Evolutionary conservation across 1,139 yeast genomes (phyloP).

Genomic region (Protomyces inouyei): DNA sequence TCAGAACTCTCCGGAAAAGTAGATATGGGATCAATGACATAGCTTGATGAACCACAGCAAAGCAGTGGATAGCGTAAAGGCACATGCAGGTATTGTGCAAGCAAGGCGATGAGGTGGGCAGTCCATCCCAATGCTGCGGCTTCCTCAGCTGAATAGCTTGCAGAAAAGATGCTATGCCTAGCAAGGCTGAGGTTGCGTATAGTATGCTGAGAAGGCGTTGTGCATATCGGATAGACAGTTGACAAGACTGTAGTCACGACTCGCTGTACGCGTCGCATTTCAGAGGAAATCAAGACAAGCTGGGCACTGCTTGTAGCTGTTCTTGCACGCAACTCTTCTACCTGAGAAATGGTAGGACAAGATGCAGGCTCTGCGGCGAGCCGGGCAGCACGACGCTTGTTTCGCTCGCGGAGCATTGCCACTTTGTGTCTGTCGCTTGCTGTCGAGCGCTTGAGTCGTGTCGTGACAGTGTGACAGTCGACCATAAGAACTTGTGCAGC

Average conservation of each 20-base stretch:
- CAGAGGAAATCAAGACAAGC: conserved; percentile 3
- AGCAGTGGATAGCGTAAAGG: conserved; percentile 52
- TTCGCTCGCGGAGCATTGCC: neutral
- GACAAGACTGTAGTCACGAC: conserved; percentile 7
- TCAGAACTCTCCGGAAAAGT: neutral
- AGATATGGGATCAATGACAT: conserved; percentile 47
- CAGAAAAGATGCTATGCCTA: conserved; percentile 4
- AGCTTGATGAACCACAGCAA: conserved; percentile 50
- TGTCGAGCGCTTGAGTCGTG: neutral
- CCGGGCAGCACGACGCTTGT: neutral
- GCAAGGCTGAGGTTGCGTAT: conserved; percentile 13
- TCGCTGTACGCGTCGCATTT: conserved; percentile 9
- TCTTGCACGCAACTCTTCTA: neutral
- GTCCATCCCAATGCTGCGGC: conserved; percentile 52
- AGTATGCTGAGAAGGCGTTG: neutral
- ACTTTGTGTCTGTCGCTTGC: neutral
- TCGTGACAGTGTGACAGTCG: neutral
- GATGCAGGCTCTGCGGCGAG: neutral
- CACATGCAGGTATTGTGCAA: conserved; percentile 46
- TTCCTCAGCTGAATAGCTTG: conserved; percentile 36
- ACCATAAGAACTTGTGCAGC: neutral
- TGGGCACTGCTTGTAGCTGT: neutral
- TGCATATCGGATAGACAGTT: conserved; percentile 3
- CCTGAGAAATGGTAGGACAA: neutral
- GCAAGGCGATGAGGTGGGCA: conserved; percentile 44